Evolutionary conservation across 78 protist genomes (phyloP).

Genomic region (Speleostelium caveatum): DNA sequence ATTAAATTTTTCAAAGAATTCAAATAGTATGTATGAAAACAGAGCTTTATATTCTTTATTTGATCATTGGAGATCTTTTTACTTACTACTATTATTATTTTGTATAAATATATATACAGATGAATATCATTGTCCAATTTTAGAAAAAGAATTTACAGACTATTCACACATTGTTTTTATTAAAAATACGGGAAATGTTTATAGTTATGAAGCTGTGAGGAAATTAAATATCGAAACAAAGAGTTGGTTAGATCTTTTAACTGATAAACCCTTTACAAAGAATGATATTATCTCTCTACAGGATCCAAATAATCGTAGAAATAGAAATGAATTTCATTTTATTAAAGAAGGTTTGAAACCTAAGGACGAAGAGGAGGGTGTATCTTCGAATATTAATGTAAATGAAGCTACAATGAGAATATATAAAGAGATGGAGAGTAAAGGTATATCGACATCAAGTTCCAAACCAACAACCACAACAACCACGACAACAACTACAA

Average conservation of each 20-base stretch:
- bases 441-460: conserved; percentile 30
- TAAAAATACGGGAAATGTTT: conserved; percentile 91
- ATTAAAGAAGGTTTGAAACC: conserved; percentile 12
- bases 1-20: conserved; percentile 80
- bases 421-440: conserved; percentile 25
- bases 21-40: conserved; percentile 45
- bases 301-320: conserved; percentile 25
- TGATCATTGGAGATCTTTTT: neutral
- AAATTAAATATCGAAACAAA: conserved; percentile 85
- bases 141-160: conserved; percentile 91
- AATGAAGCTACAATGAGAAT: conserved; percentile 57
- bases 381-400: conserved; percentile 17
- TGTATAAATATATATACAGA: conserved; percentile 25
- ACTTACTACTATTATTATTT: neutral
- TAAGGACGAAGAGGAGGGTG: neutral
- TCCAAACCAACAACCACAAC: neutral
- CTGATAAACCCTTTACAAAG: conserved; percentile 87
- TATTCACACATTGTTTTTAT: conserved; percentile 89
- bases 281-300: conserved; percentile 85
- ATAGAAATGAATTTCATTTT: conserved; percentile 38
- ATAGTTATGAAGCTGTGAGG: conserved; percentile 88
- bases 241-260: conserved; percentile 86
- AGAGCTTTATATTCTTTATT: neutral
- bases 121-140: conserved; percentile 91
- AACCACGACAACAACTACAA: neutral